Base-by-base conservation (phyloP, 257 asterid genomes). In the Nicotiana otophora region DNA sequence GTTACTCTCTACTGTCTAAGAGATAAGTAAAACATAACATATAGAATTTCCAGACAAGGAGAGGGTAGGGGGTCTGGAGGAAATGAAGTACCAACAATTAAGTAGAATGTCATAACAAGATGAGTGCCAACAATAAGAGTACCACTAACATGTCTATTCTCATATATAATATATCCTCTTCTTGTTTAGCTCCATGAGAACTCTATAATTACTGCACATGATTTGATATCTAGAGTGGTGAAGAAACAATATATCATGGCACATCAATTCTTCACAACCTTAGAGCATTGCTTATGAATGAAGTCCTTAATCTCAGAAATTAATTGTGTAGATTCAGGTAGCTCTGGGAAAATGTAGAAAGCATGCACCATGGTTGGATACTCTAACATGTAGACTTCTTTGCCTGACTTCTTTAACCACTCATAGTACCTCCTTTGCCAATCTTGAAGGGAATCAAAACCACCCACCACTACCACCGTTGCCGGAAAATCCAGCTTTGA, bases 321-420 rank as follows among this genome's bases (percentile, higher is more conserved):
- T 58, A 94, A 87, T 0, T 88, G 90, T n/a, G 78, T 57, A 23
- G 97, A 84, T 23, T 92, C 96, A 4, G 89, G 82, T 8, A 94
- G 90, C 16, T 90, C 90, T 0, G 97, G 93, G 42, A 92, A 94
- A 46, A 89, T 28, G 66, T 94, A 92, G 70, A 94, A 94, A 2
- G 96, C 98, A 81, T 92, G 97, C 51, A 90, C 72, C 93, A 88
- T 92, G 51, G 67, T 88, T 4, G 98, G 98, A 83, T 89, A 94
- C 85, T 92, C 88, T 17, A 88, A 65, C 83, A 94, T 20, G 78
- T 83, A 78, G 11, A 84, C 96, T 60, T 94, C 88, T 83, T 91
- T 94, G 1, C 97, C 96, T 0, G 91, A 90, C 8, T 53, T 82
- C 72, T 85, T 89, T 2, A 94, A 90, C 95, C 96, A 91, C 68